Percentiles rank a stretch among this genome's conserved stretches.
Conservation (phyloP, 306 rosid genomes). For the Cicer cuneatum region DNA sequence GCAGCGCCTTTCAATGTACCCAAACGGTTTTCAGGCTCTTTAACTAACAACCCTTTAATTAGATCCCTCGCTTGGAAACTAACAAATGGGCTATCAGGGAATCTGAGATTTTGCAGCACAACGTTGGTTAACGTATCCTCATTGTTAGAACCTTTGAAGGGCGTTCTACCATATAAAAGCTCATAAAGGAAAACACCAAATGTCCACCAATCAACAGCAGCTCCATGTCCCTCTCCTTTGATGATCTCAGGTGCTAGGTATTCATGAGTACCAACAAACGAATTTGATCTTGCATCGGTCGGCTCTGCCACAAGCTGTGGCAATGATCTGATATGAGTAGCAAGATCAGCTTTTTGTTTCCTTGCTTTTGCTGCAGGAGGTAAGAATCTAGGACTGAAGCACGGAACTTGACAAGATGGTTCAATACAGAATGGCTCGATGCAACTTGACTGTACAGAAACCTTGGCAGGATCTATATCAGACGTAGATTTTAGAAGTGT, state of each 20-base stretch:
- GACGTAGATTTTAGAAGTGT: conserved; percentile 67
- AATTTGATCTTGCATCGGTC: conserved; percentile 82
- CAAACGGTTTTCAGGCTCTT: conserved; percentile 82
- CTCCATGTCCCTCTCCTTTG: conserved; percentile 92
- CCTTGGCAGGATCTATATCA: conserved; percentile 60
- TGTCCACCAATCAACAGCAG: conserved; percentile 98
- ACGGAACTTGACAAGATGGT: conserved; percentile 80
- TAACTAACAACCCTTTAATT: conserved; percentile 72
- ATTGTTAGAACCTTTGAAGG: conserved; percentile 75
- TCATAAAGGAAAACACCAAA: conserved; percentile 89
- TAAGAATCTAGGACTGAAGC: conserved; percentile 82
- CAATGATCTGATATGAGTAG: conserved; percentile 69
- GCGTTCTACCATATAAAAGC: conserved; percentile 80
- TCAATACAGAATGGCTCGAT: conserved; percentile 82
- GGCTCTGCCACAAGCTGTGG: conserved; percentile 96
- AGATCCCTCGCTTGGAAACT: conserved; percentile 85
- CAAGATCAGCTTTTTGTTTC: conserved; percentile 61
- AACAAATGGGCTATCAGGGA: conserved; percentile 73
- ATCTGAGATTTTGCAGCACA: conserved; percentile 68
- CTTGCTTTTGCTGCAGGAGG: conserved; percentile 69
- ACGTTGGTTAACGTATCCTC: conserved; percentile 86
- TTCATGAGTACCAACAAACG: conserved; percentile 93
- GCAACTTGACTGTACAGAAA: conserved; percentile 70
- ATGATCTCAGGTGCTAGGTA: conserved; percentile 93
- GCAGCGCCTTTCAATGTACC: conserved; percentile 88